Percentiles rank a stretch among this genome's conserved stretches.
Conservation (phyloP, 441 rosid species). For the Adansonia madagascariensis region DNA sequence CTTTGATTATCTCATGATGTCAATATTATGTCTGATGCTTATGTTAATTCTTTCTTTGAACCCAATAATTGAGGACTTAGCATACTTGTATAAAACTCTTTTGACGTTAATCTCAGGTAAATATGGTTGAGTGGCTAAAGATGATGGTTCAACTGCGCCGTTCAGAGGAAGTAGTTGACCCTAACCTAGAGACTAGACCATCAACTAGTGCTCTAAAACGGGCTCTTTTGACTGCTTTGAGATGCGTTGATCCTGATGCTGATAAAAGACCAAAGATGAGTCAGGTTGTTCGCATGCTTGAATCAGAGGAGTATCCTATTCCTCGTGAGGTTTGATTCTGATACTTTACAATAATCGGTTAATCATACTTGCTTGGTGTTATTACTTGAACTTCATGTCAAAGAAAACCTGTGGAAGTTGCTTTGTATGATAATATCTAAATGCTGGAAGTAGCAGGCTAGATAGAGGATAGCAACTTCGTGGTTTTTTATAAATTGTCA, state of each 20-base stretch:
- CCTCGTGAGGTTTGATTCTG: constrained; percentile 61
- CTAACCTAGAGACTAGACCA: constrained; percentile 60
- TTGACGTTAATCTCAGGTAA: constrained; percentile 46
- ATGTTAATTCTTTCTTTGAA: constrained; percentile 16
- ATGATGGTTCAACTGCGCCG: constrained; percentile 69
- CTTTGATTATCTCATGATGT: background rate
- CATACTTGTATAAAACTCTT: background rate
- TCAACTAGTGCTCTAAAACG: constrained; percentile 63
- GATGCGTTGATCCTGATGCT: constrained; percentile 80
- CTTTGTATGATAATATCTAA: background rate
- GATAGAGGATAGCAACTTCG: background rate
- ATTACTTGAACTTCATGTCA: background rate
- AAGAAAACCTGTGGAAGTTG: background rate
- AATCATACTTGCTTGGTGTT: background rate
- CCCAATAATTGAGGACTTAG: background rate
- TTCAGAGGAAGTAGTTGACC: constrained; percentile 71
- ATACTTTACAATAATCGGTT: background rate
- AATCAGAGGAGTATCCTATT: constrained; percentile 73
- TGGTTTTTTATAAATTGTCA: background rate
- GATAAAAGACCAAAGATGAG: constrained; percentile 81
- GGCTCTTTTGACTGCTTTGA: constrained; percentile 69
- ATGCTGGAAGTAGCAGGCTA: background rate
- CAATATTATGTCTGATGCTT: background rate
- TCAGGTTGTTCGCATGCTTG: constrained; percentile 78
- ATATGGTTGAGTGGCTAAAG: constrained; percentile 82